These are phyloP conservation scores for Hygrophila difformis DNA, from an alignment of 257 asterid genomes.

Conservation along the genomic window DNA sequence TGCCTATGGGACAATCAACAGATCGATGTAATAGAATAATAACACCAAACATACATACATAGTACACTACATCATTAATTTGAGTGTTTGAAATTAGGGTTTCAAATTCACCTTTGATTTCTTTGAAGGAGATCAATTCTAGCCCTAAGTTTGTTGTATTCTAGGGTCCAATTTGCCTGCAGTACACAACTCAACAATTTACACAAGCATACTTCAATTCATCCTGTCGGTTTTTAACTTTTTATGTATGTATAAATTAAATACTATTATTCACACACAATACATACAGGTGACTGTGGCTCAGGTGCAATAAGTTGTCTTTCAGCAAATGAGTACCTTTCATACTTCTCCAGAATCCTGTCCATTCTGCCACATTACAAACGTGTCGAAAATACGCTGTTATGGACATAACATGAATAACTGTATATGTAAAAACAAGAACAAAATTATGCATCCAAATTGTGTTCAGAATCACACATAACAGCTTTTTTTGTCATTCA, in stretches of 20 bases:
- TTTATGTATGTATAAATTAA: background rate
- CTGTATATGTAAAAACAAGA: too few species aligned
- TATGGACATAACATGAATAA: background rate
- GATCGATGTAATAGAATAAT: too few species aligned
- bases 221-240: background rate
- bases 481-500: too few species aligned
- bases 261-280: too few species aligned
- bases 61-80: background rate
- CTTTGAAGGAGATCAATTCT: constrained; percentile 53
- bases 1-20: constrained; percentile 25
- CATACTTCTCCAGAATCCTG: constrained; percentile 74
- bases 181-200: background rate
- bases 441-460: too few species aligned
- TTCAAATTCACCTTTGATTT: constrained; percentile 28
- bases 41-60: too few species aligned
- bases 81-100: too few species aligned
- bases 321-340: constrained; percentile 83
- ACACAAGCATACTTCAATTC: too few species aligned
- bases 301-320: constrained; percentile 43
- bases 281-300: constrained; percentile 49
- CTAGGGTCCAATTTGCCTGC: constrained; percentile 52
- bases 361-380: too few species aligned
- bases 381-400: too few species aligned
- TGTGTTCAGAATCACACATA: too few species aligned
- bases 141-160: constrained; percentile 54